Conservation (phyloP, 306 rosid species). For the Cucurbita moschata region DNA sequence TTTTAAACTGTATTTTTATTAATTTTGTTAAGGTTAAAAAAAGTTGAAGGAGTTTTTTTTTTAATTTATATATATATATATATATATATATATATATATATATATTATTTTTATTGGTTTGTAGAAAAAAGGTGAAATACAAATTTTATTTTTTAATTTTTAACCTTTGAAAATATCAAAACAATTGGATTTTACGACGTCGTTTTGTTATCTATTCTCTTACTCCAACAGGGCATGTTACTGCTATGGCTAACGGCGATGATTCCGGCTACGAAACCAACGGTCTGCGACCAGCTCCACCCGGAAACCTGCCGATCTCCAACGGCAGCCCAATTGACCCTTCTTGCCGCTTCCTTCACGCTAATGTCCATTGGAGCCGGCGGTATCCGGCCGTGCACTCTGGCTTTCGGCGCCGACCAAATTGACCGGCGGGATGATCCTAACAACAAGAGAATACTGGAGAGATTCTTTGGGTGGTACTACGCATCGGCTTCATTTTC, state of each 20-base stretch:
- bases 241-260: constrained; percentile 50
- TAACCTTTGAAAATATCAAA: not conserved
- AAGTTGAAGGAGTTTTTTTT: too few relatives aligned
- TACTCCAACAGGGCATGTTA: constrained; percentile 31
- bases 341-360: constrained; percentile 18
- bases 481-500: constrained; percentile 37
- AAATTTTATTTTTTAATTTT: too few relatives aligned
- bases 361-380: constrained; percentile 49
- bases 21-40: too few relatives aligned
- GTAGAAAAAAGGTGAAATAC: too few relatives aligned
- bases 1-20: too few relatives aligned
- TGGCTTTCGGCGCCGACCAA: constrained; percentile 66
- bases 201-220: not conserved
- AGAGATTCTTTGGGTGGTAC: constrained; percentile 48
- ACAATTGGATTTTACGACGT: not conserved
- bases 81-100: too few relatives aligned
- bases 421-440: constrained; percentile 20
- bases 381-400: constrained; percentile 38
- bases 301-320: constrained; percentile 26
- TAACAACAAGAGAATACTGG: constrained; percentile 28
- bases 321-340: constrained; percentile 25
- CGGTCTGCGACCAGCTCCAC: constrained; percentile 18
- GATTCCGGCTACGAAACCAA: constrained; percentile 35
- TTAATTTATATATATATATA: too few relatives aligned
- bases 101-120: too few relatives aligned